Evolutionary conservation across 805 yeast genomes (phyloP).

Genomic region (Teunomyces aglyptinius): DNA sequence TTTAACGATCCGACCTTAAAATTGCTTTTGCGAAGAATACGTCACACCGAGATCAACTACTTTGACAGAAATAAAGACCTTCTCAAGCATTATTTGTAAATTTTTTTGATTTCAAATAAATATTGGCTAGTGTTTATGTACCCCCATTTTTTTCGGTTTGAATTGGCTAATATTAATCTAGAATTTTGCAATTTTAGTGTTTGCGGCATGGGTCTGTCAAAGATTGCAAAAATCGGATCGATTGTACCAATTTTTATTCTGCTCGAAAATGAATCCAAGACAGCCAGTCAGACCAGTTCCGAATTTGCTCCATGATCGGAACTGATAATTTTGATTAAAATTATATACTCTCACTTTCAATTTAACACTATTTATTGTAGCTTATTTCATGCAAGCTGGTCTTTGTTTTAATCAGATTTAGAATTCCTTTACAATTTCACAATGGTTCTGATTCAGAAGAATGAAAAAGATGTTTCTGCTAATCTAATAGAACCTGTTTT

Average conservation of each 20-base stretch:
- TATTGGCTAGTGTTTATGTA: neutral
- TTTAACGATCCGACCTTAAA: slow-evolving; percentile 1
- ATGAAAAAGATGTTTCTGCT: neutral
- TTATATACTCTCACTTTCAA: neutral
- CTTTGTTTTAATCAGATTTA: neutral
- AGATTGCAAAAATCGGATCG: slow-evolving; percentile 4
- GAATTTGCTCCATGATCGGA: neutral
- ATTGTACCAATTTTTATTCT: neutral
- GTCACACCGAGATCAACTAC: neutral
- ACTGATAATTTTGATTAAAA: slow-evolving; percentile 2
- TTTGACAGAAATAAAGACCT: neutral
- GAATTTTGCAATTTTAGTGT: neutral
- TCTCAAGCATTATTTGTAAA: neutral
- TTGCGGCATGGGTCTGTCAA: neutral
- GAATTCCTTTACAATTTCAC: neutral
- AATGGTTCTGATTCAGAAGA: neutral
- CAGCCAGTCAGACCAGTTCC: neutral
- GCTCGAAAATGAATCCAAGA: neutral
- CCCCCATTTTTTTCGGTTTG: too few relatives aligned
- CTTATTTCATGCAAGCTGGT: neutral
- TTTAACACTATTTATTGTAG: neutral
- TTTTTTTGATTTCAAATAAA: neutral
- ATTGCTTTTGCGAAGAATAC: neutral
- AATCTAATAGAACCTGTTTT: neutral
- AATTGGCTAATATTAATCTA: neutral